Conservation (phyloP, 1,284 basidiomycete genomes). For the Xanthoconium separans region DNA sequence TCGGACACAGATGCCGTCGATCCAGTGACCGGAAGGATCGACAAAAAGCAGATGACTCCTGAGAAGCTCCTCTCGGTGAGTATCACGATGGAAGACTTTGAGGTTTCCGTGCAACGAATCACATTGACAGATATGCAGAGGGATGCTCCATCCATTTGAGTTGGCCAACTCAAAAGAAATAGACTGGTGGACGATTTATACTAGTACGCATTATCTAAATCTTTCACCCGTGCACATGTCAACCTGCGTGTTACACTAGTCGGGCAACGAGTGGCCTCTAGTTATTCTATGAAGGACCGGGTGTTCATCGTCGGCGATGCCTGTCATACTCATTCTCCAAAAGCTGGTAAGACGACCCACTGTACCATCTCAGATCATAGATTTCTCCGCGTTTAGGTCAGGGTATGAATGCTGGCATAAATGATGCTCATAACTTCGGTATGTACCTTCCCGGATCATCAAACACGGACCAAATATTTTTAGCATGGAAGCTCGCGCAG, state of each 20-base stretch:
- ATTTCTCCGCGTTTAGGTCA: conserved; percentile 37
- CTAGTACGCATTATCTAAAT: conserved; percentile 43
- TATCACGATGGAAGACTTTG: conserved; percentile 19
- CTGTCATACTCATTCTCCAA: conserved; percentile 85
- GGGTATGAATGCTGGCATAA: conserved; percentile 78
- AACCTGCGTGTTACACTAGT: conserved; percentile 33
- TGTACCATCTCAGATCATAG: background rate
- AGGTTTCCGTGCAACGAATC: background rate
- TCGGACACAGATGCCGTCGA: conserved; percentile 50
- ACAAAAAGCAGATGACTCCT: conserved; percentile 59
- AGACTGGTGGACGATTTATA: conserved; percentile 83
- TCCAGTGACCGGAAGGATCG: conserved; percentile 48
- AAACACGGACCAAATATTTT: background rate
- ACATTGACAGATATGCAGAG: conserved; percentile 30
- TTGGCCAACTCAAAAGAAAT: conserved; percentile 57
- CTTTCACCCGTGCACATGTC: background rate
- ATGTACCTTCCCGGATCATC: conserved; percentile 1
- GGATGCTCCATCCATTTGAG: conserved; percentile 66
- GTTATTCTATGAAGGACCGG: conserved; percentile 63
- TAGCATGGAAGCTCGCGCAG: conserved; percentile 75
- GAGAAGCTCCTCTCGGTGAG: conserved; percentile 60
- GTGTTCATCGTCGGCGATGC: conserved; percentile 81
- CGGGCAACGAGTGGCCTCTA: conserved; percentile 73
- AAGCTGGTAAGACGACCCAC: conserved; percentile 44
- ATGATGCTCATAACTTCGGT: conserved; percentile 79